Conservation (phyloP, 345 rosid species). For the Sisymbrium altissimum region DNA sequence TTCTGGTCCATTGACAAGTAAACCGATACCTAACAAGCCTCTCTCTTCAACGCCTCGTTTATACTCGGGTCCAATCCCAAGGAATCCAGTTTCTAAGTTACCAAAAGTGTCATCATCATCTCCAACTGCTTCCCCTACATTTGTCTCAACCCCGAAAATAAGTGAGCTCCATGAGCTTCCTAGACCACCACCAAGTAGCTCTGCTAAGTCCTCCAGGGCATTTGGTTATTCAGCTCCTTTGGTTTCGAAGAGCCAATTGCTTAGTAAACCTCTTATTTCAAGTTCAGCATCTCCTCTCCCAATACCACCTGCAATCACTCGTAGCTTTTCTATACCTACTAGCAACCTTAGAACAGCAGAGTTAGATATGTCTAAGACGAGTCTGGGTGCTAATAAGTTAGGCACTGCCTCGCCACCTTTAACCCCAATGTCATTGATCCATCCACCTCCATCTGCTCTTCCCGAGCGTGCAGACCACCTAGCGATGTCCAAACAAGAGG, state of each 20-base stretch:
- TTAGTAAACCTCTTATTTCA: conserved; percentile 35
- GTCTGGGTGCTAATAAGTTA: conserved; percentile 37
- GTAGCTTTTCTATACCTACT: conserved; percentile 87
- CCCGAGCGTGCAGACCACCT: conserved; percentile 24
- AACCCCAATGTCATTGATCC: conserved; percentile 54
- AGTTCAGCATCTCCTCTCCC: conserved; percentile 70
- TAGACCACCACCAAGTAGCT: conserved; percentile 67
- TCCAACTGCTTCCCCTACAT: conserved; percentile 63
- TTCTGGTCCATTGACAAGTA: conserved; percentile 73
- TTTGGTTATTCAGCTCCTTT: conserved; percentile 77
- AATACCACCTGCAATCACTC: conserved; percentile 63
- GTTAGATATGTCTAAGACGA: conserved; percentile 39
- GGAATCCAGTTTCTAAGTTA: conserved; percentile 48
- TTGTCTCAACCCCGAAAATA: conserved; percentile 74
- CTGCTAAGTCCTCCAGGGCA: conserved; percentile 42
- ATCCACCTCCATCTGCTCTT: conserved; percentile 18
- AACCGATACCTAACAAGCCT: conserved; percentile 45
- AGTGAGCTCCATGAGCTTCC: conserved; percentile 99
- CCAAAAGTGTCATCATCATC: conserved; percentile 48
- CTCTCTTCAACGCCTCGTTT: conserved; percentile 42
- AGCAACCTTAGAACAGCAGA: conserved; percentile 49
- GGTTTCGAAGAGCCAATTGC: conserved; percentile 50
- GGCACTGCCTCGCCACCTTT: conserved; percentile 63
- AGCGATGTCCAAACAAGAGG: conserved; percentile 39
- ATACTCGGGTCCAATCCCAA: conserved; percentile 69